A percentile compares a stretch with the other conserved stretches of the same genome.
Evolutionary conservation across 1,139 yeast species (phyloP).

Genomic region (Magnusiomyces sp.): DNA sequence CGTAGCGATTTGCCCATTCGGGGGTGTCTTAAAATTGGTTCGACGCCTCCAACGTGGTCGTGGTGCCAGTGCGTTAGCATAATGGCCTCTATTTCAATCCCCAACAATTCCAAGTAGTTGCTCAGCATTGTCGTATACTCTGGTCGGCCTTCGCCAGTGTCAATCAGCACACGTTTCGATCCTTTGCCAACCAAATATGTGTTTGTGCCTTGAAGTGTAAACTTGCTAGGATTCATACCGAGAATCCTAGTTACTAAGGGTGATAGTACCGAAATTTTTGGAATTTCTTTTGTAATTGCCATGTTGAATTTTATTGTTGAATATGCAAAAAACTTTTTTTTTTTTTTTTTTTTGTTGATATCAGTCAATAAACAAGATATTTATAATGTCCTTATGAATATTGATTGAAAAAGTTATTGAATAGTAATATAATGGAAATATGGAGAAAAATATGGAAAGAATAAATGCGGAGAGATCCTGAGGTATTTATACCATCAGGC

Average conservation of each 20-base stretch:
- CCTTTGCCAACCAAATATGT: constrained; percentile 35
- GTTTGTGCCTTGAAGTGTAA: constrained; percentile 37
- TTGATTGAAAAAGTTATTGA: no score
- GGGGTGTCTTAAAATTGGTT: constrained; percentile 16
- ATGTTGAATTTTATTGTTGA: no score
- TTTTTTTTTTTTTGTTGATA: no score
- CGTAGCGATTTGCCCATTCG: neutral
- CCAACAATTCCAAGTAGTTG: constrained; percentile 21
- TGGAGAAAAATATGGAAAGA: no score
- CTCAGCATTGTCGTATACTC: constrained; percentile 26
- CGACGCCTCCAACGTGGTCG: constrained; percentile 33
- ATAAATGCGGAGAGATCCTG: no score
- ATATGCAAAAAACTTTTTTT: no score
- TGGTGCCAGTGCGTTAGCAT: constrained; percentile 35
- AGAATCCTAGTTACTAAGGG: constrained; percentile 34
- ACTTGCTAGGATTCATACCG: constrained; percentile 34
- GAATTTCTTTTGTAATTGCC: constrained; percentile 12
- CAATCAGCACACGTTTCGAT: constrained; percentile 28
- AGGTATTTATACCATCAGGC: no score
- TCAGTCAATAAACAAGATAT: no score
- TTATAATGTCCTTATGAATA: no score
- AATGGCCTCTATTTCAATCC: constrained; percentile 26
- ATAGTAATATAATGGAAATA: no score
- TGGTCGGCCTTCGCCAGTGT: constrained; percentile 33
- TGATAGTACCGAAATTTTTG: constrained; percentile 29